Base-by-base conservation (phyloP, 768 basidiomycete species). In the Obba rivulosa region DNA sequence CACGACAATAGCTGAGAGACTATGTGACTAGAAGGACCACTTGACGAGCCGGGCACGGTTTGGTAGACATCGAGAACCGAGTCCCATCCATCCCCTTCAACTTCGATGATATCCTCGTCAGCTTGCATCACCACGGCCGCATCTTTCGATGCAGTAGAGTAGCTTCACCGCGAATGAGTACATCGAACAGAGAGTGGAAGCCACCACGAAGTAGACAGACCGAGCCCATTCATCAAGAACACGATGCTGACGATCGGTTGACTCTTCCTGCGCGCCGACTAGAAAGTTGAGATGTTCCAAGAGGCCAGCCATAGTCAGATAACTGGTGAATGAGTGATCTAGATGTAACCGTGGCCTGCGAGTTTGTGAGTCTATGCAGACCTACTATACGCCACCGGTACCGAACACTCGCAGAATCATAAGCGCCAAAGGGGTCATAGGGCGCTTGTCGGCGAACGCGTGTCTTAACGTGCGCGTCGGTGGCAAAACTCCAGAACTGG, bases 211-310 rank as follows among this genome's bases (percentile, higher is more conserved):
- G 48, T 45, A 46, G 25, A 45, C 57, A 16, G 36, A 62, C 62
- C 52, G 57, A 7, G 57, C 48, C 62, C 62, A 63, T 35, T 61
- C 62, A 17, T 63, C 62, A 8, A 60, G 49, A 24, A 57, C 56
- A 34, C 54, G 57, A 40, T 46, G 48, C 11, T 61, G 60, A 39
- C 58, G 51, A 40, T 61, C 62, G 31, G 54, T 53, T 11, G 53
- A 45, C 22, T 63, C 60, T 20, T 60, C 56, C 11, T 45, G 35
- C 9, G 57, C 49, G 20, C 49, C 43, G 5, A 56, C 54, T 13
- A 61, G 57, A 25, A 31, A 35, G 18, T 51, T 50, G 18, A 62
- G 21, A 45, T 62, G 62, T 2, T 34, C 37, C 14, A 50, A 28
- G 18, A 56, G 22, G 17, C 28, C 43, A 18, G 34, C 18, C 43